Evolutionary conservation across 345 rosid species (phyloP).

Genomic region (Luvunga scandens): DNA sequence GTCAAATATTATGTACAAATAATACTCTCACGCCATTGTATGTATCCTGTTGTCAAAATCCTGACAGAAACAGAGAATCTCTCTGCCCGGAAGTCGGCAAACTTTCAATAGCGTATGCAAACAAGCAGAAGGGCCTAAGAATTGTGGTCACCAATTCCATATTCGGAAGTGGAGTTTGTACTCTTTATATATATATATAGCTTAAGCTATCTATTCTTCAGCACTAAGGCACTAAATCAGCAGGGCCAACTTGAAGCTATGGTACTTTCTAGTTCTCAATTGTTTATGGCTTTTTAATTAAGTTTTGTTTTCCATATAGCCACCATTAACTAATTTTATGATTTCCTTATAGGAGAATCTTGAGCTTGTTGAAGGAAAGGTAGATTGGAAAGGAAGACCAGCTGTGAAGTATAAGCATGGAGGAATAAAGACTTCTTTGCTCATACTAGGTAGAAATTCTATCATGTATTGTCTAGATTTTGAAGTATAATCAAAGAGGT

Average conservation of each 20-base stretch:
- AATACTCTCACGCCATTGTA: not conserved
- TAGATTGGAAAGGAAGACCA: slow-evolving; percentile 54
- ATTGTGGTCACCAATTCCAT: not conserved
- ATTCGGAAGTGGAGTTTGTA: not conserved
- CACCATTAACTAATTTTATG: not conserved
- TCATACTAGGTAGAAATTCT: slow-evolving; percentile 32
- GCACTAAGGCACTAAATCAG: not conserved
- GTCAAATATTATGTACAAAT: no score
- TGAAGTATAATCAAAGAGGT: not conserved
- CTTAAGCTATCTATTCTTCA: not conserved
- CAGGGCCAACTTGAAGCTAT: not conserved
- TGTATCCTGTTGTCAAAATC: not conserved
- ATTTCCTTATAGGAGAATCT: slow-evolving; percentile 34
- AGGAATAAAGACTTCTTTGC: slow-evolving; percentile 40
- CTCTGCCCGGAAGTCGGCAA: not conserved
- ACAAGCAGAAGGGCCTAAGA: slow-evolving; percentile 5
- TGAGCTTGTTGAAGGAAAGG: slow-evolving; percentile 48
- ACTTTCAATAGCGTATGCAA: not conserved
- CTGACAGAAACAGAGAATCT: not conserved
- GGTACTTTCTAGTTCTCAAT: slow-evolving; percentile 2
- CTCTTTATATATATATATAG: not conserved
- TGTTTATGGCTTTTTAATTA: not conserved
- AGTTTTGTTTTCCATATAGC: not conserved
- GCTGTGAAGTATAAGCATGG: slow-evolving; percentile 52
- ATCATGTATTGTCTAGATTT: not conserved